Percentiles rank a stretch among this genome's conserved stretches.
Evolutionary conservation across 2,329 filamentous ascomycete species (phyloP).

Genomic region (Xylariaceae sp.): DNA sequence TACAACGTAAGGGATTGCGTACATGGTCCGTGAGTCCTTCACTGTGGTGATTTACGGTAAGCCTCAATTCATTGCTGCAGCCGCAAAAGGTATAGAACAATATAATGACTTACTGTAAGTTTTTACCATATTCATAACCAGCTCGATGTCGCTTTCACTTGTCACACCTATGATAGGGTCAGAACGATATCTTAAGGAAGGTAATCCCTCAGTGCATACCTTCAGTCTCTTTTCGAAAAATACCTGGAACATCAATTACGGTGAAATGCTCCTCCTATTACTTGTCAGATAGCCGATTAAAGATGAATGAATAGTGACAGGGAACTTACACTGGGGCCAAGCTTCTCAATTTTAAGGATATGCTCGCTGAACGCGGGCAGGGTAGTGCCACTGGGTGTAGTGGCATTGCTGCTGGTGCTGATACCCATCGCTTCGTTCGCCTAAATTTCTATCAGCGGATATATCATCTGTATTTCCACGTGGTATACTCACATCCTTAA

Average conservation of each 20-base stretch:
- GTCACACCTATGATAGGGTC: slow-evolving; percentile 44
- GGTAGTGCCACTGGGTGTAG: background rate
- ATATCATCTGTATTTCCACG: background rate
- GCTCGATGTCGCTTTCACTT: slow-evolving; percentile 49
- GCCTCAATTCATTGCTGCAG: background rate
- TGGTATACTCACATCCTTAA: slow-evolving; percentile 45
- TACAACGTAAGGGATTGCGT: slow-evolving; percentile 23
- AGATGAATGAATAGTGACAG: background rate
- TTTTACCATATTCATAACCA: slow-evolving; percentile 55
- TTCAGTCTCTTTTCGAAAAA: slow-evolving; percentile 51
- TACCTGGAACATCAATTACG: slow-evolving; percentile 60
- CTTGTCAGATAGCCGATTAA: slow-evolving; percentile 1
- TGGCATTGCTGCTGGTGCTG: slow-evolving; percentile 28
- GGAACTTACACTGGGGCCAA: slow-evolving; percentile 47
- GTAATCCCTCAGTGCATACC: slow-evolving; percentile 31
- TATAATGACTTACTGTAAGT: slow-evolving; percentile 45
- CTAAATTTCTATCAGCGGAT: slow-evolving; percentile 32
- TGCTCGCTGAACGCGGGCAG: slow-evolving; percentile 53
- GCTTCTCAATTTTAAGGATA: slow-evolving; percentile 51
- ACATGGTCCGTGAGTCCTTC: slow-evolving; percentile 52
- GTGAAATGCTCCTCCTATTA: slow-evolving; percentile 53
- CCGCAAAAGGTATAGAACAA: background rate
- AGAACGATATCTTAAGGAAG: background rate
- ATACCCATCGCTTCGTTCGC: slow-evolving; percentile 55
- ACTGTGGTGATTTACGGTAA: slow-evolving; percentile 35